Percentiles rank a stretch among this genome's conserved stretches.
These are phyloP conservation scores for Brassica rapa DNA, from an alignment of 345 rosid genomes.

Conservation along the genomic window DNA sequence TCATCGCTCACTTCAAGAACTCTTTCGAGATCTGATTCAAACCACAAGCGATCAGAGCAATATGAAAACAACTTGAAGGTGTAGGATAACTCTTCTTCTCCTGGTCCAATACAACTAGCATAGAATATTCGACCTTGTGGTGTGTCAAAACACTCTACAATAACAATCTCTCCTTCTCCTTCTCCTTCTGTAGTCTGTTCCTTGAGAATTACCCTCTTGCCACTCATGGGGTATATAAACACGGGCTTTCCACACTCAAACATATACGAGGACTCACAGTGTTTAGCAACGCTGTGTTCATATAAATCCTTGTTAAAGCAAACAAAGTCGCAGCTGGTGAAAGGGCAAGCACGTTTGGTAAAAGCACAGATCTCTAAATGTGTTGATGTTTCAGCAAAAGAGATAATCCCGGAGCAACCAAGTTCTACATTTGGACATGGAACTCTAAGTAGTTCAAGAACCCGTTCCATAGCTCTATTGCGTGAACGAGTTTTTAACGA, in stretches of 20 bases:
- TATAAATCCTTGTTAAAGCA: background rate
- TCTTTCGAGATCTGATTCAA: background rate
- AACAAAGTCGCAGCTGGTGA: background rate
- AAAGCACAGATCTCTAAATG: background rate
- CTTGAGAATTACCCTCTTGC: constrained; percentile 3
- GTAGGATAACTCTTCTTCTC: background rate
- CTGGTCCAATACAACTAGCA: constrained; percentile 11
- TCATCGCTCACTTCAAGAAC: background rate
- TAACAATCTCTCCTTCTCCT: background rate
- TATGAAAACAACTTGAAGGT: background rate
- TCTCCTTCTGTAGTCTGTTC: background rate
- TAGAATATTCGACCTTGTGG: background rate
- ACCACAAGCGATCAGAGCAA: background rate
- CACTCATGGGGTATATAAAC: background rate
- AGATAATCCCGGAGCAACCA: background rate
- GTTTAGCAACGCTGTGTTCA: background rate
- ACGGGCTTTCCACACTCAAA: background rate
- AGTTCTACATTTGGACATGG: background rate
- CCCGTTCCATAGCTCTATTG: background rate
- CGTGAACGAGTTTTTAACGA: background rate
- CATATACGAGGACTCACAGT: background rate
- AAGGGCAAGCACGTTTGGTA: background rate
- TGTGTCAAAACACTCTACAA: background rate
- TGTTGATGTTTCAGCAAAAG: background rate
- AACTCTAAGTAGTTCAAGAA: background rate